phyloP scores from a whole-genome alignment of 2,329 filamentous ascomycete species.

The Stagonosporopsis chrysanthemi region DNA sequence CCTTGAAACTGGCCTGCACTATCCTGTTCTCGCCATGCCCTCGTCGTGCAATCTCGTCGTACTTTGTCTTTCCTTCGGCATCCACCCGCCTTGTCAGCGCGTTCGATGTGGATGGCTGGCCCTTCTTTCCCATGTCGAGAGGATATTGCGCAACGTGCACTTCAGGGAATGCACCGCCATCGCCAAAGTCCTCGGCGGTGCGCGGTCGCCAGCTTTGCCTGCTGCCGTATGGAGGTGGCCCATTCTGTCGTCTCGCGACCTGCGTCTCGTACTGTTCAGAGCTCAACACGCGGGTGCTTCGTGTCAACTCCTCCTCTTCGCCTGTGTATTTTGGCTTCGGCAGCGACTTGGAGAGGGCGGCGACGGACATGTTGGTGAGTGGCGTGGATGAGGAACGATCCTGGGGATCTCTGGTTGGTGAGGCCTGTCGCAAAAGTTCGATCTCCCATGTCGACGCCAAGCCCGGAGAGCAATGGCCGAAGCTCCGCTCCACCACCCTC shows the following conservation, averaged over 20 bases:
- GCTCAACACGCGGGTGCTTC: constrained; percentile 82
- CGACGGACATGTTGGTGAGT: constrained; percentile 43
- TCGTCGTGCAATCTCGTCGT: constrained; percentile 90
- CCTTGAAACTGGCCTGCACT: constrained; percentile 95
- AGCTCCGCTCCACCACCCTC: not conserved
- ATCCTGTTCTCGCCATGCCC: constrained; percentile 85
- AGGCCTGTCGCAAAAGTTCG: constrained; percentile 16
- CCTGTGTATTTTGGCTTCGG: constrained; percentile 92
- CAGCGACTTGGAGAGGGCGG: constrained; percentile 78
- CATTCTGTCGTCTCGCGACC: constrained; percentile 72
- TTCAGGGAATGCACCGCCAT: constrained; percentile 96
- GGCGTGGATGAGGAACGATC: constrained; percentile 9
- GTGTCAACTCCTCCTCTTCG: constrained; percentile 83
- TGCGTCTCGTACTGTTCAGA: constrained; percentile 84
- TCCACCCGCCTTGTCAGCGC: constrained; percentile 93
- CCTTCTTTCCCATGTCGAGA: constrained; percentile 89
- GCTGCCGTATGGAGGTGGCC: constrained; percentile 87
- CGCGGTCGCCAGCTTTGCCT: constrained; percentile 91
- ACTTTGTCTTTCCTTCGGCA: constrained; percentile 90
- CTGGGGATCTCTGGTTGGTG: constrained; percentile 3
- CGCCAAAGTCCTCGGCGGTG: constrained; percentile 87
- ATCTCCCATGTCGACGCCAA: constrained; percentile 5
- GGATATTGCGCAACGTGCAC: constrained; percentile 94
- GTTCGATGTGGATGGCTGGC: constrained; percentile 68
- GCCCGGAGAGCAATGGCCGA: constrained; percentile 4